Percentiles rank a stretch among this genome's conserved stretches.
These are phyloP conservation scores for Cornus kousa DNA, from an alignment of 148 eudicot genomes.

Conservation along the genomic window DNA sequence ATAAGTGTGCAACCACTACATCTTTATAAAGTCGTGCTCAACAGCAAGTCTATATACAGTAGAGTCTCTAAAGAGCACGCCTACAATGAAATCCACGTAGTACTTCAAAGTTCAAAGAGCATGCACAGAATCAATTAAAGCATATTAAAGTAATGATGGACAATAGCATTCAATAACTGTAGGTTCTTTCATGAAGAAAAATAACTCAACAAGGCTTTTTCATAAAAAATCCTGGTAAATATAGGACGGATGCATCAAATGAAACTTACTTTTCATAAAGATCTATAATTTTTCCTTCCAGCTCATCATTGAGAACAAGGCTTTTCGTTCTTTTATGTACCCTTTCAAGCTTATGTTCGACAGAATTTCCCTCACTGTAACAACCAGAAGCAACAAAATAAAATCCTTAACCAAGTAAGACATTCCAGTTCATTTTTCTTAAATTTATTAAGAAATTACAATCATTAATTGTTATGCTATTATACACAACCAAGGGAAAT, in stretches of 20 bases:
- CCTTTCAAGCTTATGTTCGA: constrained; percentile 32
- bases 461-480: neutral
- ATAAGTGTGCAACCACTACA: too few relatives aligned
- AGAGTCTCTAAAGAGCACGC: too few relatives aligned
- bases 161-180: too few relatives aligned
- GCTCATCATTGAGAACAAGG: constrained; percentile 49
- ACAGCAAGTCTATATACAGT: too few relatives aligned
- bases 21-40: too few relatives aligned
- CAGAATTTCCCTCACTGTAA: constrained; percentile 37
- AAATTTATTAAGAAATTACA: neutral
- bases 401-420: constrained; percentile 4
- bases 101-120: too few relatives aligned
- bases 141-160: too few relatives aligned
- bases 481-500: neutral
- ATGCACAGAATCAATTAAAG: too few relatives aligned
- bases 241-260: neutral
- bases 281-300: constrained; percentile 49
- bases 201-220: too few relatives aligned
- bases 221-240: neutral
- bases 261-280: constrained; percentile 69
- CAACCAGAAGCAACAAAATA: constrained; percentile 22
- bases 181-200: too few relatives aligned
- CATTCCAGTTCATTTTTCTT: neutral
- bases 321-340: constrained; percentile 48
- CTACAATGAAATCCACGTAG: too few relatives aligned